Base-by-base conservation (phyloP, 129 eudicot genomes). In the Tagetes erecta region DNA sequence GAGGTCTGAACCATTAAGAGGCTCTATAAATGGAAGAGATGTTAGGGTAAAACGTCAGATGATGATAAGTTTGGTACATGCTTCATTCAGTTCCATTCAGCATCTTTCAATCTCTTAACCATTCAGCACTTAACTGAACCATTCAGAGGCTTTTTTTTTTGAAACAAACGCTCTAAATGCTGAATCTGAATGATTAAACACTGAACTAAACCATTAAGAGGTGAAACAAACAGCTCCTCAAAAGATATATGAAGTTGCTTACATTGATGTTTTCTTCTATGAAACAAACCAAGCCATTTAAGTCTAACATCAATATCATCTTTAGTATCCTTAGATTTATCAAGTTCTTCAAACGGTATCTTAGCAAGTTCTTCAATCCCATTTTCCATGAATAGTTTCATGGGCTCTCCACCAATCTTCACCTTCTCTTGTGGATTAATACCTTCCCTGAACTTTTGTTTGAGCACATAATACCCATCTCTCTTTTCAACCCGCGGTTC, bases 201-300 rank as follows among this genome's bases (percentile, higher is more conserved):
- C 27, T 20, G 27, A 20, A 20, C 27, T 20, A 20, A 20, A 20
- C 27, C 27, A 20, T 20, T 20, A 20, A 20, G 27, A 20, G 27
- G 27, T 20, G 27, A 20, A 20, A 20, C 27, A 20, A 20, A 20
- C 27, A 44, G 6, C 10, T 2, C 66, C 9, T n/a, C 20, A 50
- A 5, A 3, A 4, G 0, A 41, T 5, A 8, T 3, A n/a, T 6
- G 51, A 42, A 60, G 27, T 20, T 20, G 27, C 95, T 94, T 84
- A 94, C 98, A 94, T 4, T 94, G 98, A 78, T 94, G 93, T 74
- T 94, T 94, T 74, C 98, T 91, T 66, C 98, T 80, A 68, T 94
- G 98, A 74, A 94, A 94, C 71, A 94, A 87, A 13, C 98, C 98
- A 75, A 94, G 93, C 98, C 98, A 94, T 78, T 90, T 94, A 72